These are phyloP conservation scores for Dendrobium huoshanense DNA, from an alignment of 106 monocot genomes.

Conservation along the genomic window DNA sequence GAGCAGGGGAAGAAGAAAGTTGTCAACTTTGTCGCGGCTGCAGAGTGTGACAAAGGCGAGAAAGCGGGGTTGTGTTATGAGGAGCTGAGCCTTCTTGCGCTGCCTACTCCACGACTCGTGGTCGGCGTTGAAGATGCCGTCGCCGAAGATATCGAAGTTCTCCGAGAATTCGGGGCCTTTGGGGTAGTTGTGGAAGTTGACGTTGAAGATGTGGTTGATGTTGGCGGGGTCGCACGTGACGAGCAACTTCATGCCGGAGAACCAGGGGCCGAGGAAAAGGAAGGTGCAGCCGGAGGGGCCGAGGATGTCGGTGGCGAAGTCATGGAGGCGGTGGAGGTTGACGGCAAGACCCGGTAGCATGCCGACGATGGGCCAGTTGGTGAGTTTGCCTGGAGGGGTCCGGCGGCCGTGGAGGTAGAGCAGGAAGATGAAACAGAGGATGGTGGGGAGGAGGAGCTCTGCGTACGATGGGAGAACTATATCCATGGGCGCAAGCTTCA, in stretches of 20 bases:
- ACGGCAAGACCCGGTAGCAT: constrained; percentile 7
- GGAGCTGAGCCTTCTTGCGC: constrained; percentile 23
- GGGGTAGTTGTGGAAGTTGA: constrained; percentile 39
- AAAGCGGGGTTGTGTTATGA: constrained; percentile 21
- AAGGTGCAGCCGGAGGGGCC: constrained; percentile 1
- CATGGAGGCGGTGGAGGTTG: constrained; percentile 11
- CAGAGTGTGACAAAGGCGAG: constrained; percentile 6
- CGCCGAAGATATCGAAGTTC: constrained; percentile 44
- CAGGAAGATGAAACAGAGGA: not conserved
- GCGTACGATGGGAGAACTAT: not conserved
- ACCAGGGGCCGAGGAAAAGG: constrained; percentile 14
- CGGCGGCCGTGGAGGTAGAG: not conserved
- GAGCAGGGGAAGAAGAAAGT: constrained; percentile 27
- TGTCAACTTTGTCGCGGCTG: constrained; percentile 33
- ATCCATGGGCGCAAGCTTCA: not conserved
- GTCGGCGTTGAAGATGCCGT: constrained; percentile 41
- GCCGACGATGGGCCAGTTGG: not conserved
- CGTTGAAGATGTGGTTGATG: constrained; percentile 39
- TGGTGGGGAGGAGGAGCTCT: not conserved
- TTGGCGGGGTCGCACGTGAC: constrained; percentile 38
- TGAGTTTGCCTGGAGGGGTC: not conserved
- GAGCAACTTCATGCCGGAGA: constrained; percentile 12
- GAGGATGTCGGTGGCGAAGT: not conserved
- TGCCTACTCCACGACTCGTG: constrained; percentile 32
- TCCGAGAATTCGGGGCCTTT: constrained; percentile 39